Conservation (phyloP, 345 rosid genomes). For the Raphanus raphanistrum region DNA sequence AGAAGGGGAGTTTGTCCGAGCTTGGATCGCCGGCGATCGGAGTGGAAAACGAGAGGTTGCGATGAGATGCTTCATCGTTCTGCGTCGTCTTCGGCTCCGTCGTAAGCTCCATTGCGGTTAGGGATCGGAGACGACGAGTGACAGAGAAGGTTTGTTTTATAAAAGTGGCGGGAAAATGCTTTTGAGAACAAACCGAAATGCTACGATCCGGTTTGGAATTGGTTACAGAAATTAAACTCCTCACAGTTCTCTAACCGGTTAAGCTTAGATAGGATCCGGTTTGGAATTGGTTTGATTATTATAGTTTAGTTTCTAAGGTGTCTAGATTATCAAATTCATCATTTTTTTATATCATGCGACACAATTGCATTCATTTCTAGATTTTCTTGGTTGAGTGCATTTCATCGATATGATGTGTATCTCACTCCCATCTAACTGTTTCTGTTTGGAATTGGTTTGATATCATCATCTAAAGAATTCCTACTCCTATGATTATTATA, state of each 20-base stretch:
- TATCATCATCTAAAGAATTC: background rate
- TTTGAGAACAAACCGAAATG: constrained; percentile 5
- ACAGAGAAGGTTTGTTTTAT: no score
- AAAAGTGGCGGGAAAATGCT: constrained; percentile 36
- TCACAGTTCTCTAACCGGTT: background rate
- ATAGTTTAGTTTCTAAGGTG: no score
- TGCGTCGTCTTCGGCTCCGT: constrained; percentile 29
- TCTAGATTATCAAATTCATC: no score
- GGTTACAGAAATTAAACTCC: background rate
- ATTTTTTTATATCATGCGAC: no score
- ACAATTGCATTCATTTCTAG: no score
- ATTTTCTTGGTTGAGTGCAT: background rate
- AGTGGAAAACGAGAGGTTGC: constrained; percentile 16
- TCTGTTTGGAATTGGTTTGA: background rate
- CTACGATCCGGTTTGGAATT: background rate
- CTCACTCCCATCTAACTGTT: no score
- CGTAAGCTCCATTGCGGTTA: constrained; percentile 29
- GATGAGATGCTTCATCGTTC: constrained; percentile 34
- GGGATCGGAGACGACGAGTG: constrained; percentile 1
- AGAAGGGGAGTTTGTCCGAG: constrained; percentile 53
- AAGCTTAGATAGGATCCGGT: background rate
- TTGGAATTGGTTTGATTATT: background rate
- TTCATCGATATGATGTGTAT: no score
- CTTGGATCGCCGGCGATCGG: constrained; percentile 25
- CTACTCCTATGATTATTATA: background rate